Evolutionary conservation across 164 flowering plant genomes (phyloP).

Genomic region (Protea cynaroides): DNA sequence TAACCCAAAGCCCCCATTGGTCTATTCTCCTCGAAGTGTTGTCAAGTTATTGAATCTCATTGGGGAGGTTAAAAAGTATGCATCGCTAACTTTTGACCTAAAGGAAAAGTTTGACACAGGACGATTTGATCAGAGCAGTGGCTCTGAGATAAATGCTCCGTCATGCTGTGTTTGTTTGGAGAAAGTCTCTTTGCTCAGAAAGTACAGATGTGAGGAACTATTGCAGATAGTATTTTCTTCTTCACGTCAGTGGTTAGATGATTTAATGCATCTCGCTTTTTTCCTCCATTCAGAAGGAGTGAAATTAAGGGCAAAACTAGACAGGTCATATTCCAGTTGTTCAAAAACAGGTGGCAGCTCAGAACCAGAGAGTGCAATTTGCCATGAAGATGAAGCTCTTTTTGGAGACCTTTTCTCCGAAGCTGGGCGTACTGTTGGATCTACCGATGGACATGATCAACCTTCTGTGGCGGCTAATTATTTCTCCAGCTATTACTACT

Average conservation of each 20-base stretch:
- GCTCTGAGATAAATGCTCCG: constrained; percentile 24
- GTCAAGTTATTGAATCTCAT: constrained; percentile 56
- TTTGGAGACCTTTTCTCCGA: constrained; percentile 97
- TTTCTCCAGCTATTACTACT: constrained; percentile 31
- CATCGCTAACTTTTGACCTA: constrained; percentile 29
- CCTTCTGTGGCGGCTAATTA: constrained; percentile 39
- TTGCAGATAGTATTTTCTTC: constrained; percentile 52
- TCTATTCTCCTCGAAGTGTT: constrained; percentile 65
- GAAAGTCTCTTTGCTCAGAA: constrained; percentile 48
- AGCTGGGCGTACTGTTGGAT: constrained; percentile 63
- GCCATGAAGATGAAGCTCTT: constrained; percentile 95
- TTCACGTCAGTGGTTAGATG: constrained; percentile 69
- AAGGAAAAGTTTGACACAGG: constrained; percentile 24
- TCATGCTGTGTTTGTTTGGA: constrained; percentile 38
- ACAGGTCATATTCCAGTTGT: constrained; percentile 48
- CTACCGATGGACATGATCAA: constrained; percentile 67
- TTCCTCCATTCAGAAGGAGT: constrained; percentile 82
- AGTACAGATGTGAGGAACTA: constrained; percentile 51
- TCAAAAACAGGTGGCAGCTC: constrained; percentile 38
- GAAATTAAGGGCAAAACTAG: constrained; percentile 59
- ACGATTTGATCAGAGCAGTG: constrained; percentile 10
- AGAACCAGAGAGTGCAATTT: constrained; percentile 52
- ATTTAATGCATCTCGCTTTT: constrained; percentile 59
- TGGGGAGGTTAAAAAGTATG: constrained; percentile 43
- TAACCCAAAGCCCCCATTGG: constrained; percentile 56